Percentiles rank a stretch among this genome's conserved stretches.
These are phyloP conservation scores for Diaporthe longicolla DNA, from an alignment of 2,329 filamentous ascomycete genomes.

Conservation along the genomic window DNA sequence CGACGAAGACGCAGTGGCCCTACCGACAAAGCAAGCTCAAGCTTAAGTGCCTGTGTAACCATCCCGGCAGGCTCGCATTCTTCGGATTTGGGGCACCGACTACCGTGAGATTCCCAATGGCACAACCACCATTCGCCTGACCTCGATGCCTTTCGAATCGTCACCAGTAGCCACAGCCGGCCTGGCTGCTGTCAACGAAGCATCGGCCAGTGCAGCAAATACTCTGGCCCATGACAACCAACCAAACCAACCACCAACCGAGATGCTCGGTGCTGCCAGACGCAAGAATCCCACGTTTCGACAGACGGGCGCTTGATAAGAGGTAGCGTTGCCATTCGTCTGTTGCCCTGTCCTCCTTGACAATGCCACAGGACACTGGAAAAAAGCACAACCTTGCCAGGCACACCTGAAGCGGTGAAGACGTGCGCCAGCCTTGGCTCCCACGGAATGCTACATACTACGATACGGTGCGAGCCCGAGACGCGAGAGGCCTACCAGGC, in stretches of 20 bases:
- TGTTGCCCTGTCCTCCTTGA: constrained; percentile 54
- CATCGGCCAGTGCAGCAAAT: constrained; percentile 52
- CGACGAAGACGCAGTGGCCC: background rate
- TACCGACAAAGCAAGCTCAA: background rate
- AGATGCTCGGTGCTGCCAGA: constrained; percentile 53
- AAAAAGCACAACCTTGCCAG: constrained; percentile 36
- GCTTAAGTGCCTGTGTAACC: background rate
- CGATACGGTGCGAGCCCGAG: background rate
- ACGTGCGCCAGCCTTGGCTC: constrained; percentile 10
- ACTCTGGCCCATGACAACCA: constrained; percentile 49
- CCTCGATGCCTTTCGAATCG: background rate
- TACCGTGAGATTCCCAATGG: background rate
- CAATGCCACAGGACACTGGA: constrained; percentile 50
- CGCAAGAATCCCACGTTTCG: constrained; percentile 48
- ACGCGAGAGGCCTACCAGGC: constrained; percentile 1
- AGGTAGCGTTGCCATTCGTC: constrained; percentile 56
- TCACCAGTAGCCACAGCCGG: background rate
- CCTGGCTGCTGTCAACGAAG: constrained; percentile 53
- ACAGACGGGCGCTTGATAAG: constrained; percentile 32
- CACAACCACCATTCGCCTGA: background rate
- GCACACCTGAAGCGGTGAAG: constrained; percentile 26
- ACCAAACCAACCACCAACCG: constrained; percentile 51
- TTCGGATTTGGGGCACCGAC: too few species aligned
- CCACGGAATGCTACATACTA: background rate
- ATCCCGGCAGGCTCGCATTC: background rate